Base-by-base conservation (phyloP, 2,329 filamentous ascomycete species). In the Diaporthe longicolla region DNA sequence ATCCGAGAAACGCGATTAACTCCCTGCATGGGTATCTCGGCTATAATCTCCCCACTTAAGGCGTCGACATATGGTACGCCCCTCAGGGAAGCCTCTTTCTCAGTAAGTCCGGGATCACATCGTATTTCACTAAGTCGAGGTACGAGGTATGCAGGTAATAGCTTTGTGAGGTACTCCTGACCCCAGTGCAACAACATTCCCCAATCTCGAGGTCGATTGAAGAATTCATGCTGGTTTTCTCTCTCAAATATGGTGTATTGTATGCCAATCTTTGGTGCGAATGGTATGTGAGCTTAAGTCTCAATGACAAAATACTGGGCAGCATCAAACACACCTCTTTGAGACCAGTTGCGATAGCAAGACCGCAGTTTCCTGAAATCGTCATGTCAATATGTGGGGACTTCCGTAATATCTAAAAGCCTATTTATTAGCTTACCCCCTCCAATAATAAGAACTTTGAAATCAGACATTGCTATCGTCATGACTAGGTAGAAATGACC, bases 111-210 rank as follows among this genome's bases (percentile, higher is more conserved):
- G 6, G 37, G 58, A 11, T 63, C 58, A 29, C 58, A 63, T 2
- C 58, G 37, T 40, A 63, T 19, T 21, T 63, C 58, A 29, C 8
- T 45, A 4, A 63, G 37, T 21, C 17, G 58, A 19, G 58, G 8
- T 45, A 45, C 37, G 37, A 63, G 40, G 45, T 63, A 40, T 21
- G 37, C n/a, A 32, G 58, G 58, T 26, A 63, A 24, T 24, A 63
- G 37, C 40, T 45, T 63, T 17, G 37, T 15, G 37, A 63, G 58
- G 24, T 45, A 63, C 58, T 63, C 58, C 29, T 63, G 58, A 1
- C 58, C 58, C 58, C 58, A 63, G 9, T 63, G 58, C 24, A 63
- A 40, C 24, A 63, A 32, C 59, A 63, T 63, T 21, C 59, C 59
- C 40, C 59, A 45, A 43, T 63, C 59, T 1, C 59, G 59, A 48